Conservation (phyloP, 1,284 basidiomycete genomes). For the Irpex lacteus region DNA sequence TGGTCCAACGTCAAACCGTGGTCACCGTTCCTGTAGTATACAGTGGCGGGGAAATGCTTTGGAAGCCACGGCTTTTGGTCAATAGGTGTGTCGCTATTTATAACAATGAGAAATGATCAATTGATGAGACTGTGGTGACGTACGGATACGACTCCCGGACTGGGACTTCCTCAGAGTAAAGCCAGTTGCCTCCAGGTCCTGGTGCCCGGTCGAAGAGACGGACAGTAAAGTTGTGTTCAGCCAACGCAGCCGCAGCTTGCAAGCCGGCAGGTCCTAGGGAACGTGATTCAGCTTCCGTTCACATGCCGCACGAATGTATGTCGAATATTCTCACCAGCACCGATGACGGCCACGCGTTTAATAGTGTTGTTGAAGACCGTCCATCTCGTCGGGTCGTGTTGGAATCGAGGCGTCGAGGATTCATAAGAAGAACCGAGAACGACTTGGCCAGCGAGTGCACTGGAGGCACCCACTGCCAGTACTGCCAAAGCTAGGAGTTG, state of each 20-base stretch:
- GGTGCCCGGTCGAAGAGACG: constrained; percentile 4
- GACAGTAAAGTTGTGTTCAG: constrained; percentile 8
- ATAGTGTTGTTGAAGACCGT: constrained; percentile 3
- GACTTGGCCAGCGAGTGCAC: neutral
- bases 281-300: neutral
- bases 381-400: neutral
- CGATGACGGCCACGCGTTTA: constrained; percentile 7
- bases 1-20: constrained; percentile 3
- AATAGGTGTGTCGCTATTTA: neutral
- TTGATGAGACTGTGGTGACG: neutral
- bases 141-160: constrained; percentile 5
- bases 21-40: constrained; percentile 3
- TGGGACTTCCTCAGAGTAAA: constrained; percentile 5
- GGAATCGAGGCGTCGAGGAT: neutral
- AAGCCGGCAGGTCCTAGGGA: constrained; percentile 4
- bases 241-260: constrained; percentile 2
- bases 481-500: neutral
- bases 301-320: neutral
- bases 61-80: constrained; percentile 2
- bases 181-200: constrained; percentile 7
- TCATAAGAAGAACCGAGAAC: neutral
- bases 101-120: neutral
- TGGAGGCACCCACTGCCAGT: neutral
- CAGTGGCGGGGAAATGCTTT: neutral
- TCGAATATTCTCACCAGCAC: constrained; percentile 2